Conservation (phyloP, 345 rosid genomes). For the Gossypioides kirkii region DNA sequence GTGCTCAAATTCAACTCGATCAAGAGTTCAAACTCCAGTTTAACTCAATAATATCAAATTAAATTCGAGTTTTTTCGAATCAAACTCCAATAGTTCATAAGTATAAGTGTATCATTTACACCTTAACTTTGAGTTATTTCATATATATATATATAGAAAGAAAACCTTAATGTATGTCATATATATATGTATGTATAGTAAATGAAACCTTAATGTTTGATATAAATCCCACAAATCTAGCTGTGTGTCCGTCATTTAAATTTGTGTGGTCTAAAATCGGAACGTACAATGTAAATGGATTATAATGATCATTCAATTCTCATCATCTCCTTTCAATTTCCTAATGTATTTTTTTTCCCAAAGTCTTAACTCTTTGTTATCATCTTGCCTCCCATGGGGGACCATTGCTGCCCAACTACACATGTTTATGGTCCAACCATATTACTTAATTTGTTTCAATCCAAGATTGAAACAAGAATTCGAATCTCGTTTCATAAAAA, state of each 20-base stretch:
- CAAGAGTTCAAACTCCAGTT: too few relatives aligned
- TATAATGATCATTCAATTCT: background rate
- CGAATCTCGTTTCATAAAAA: background rate
- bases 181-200: too few relatives aligned
- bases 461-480: background rate
- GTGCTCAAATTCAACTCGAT: too few relatives aligned
- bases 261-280: conserved; percentile 7
- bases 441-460: background rate
- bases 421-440: background rate
- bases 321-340: background rate
- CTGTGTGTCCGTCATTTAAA: background rate
- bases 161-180: too few relatives aligned
- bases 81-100: too few relatives aligned
- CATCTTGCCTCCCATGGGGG: background rate
- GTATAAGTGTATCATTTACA: too few relatives aligned
- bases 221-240: background rate
- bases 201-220: background rate
- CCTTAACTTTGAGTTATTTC: too few relatives aligned
- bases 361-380: background rate
- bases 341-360: background rate
- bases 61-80: too few relatives aligned
- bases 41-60: too few relatives aligned
- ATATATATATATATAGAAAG: too few relatives aligned
- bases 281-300: background rate
- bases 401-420: background rate